These are phyloP conservation scores for Thelephora ganbajun DNA, from an alignment of 768 basidiomycete species.

Conservation along the genomic window DNA sequence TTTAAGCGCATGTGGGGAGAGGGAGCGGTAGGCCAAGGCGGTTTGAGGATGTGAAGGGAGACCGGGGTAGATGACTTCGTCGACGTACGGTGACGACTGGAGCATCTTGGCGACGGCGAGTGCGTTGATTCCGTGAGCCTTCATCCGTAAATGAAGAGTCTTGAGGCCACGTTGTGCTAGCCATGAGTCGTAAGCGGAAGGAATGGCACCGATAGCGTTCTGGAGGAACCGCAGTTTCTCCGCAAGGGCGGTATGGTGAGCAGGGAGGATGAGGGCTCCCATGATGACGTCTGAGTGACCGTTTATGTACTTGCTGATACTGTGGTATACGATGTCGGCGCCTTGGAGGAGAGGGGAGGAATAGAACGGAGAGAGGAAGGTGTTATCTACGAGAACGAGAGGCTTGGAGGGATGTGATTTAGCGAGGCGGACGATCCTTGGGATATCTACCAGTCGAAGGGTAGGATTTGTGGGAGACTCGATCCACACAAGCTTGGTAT, in stretches of 20 bases:
- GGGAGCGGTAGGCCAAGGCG: too few species aligned
- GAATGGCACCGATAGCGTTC: slow-evolving; percentile 76
- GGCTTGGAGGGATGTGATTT: too few species aligned
- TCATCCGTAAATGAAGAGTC: slow-evolving; percentile 82
- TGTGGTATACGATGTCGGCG: too few species aligned
- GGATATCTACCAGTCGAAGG: too few species aligned
- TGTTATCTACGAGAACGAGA: too few species aligned
- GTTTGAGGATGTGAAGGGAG: slow-evolving; percentile 51
- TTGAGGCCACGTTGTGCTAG: slow-evolving; percentile 84
- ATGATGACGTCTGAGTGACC: too few species aligned
- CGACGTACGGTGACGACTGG: slow-evolving; percentile 40
- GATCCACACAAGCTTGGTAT: too few species aligned
- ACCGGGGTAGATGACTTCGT: slow-evolving; percentile 80
- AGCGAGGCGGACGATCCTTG: too few species aligned
- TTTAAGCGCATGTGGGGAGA: too few species aligned
- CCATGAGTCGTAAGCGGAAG: slow-evolving; percentile 81
- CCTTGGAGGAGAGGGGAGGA: too few species aligned
- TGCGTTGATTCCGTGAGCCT: slow-evolving; percentile 75
- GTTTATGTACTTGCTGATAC: too few species aligned
- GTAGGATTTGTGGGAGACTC: too few species aligned
- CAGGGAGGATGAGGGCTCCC: slow-evolving; percentile 66
- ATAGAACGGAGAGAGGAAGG: slow-evolving; percentile 89
- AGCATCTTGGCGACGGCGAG: slow-evolving; percentile 59
- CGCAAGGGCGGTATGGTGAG: slow-evolving; percentile 31
- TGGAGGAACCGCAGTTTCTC: slow-evolving; percentile 73